Base-by-base conservation (phyloP, 2,329 filamentous ascomycete genomes). In the Penicillium sp. region DNA sequence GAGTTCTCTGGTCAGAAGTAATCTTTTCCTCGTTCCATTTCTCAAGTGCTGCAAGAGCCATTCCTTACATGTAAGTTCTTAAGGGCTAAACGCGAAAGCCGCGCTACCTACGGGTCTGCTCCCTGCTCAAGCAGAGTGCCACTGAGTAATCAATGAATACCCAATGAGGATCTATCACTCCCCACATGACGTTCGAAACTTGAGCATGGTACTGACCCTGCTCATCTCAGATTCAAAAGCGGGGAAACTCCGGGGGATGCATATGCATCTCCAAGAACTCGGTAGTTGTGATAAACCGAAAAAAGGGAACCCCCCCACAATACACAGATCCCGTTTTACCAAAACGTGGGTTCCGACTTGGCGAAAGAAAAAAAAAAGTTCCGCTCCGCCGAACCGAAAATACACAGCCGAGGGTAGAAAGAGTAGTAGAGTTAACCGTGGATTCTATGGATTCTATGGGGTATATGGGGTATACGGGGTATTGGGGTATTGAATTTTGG, bases 381-480 rank as follows among this genome's bases (percentile, higher is more conserved):
- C 60, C 60, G 60, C 58, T 62, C 60, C 60, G 45, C 60, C 60
- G 60, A 62, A 38, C 60, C 60, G 58, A 59, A 42, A 18, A 39
- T 22, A 20, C n/a, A 9, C 42, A 44, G 29, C 52, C 46, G 52
- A 53, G 52, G 31, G 24, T 48, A 22, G 9, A 29, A 29, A 29
- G 8, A 22, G 42, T 16, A 18, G 20, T 29, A 24, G 9, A 14
- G 11, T 18, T 14, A 39, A 40, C 47, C 26, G 20, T 39, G 48
- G 48, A 24, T 34, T 31, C 4, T 22, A 46, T 4, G 20, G 38
- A 5, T 5, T 31, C 8, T 26, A 26, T 26, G 24, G 24, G 24
- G 29, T 46, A n/a, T 52, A n/a, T n/a, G 20, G 38, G 13, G 13
- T 31, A 26, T 26, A 26, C 8, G 24, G 24, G 24, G 29, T 46